These are phyloP conservation scores for Sugiyamaella smithiae DNA, from an alignment of 805 yeast species.

Conservation along the genomic window DNA sequence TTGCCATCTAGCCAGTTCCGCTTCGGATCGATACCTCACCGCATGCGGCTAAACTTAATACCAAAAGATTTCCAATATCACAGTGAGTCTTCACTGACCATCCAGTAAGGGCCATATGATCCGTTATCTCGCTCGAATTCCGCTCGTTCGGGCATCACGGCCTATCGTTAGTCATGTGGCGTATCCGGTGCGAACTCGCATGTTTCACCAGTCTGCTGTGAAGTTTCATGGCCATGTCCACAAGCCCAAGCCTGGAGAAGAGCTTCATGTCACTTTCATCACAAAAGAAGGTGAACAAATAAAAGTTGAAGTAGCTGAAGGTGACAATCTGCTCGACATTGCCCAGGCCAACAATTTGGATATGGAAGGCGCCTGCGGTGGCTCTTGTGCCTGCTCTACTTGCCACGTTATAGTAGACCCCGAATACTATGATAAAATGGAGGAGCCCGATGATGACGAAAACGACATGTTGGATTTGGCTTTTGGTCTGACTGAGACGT, in stretches of 20 bases:
- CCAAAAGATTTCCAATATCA: too few relatives aligned
- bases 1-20: too few relatives aligned
- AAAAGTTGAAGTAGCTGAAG: constrained; percentile 83
- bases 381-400: constrained; percentile 98
- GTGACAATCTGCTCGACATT: constrained; percentile 86
- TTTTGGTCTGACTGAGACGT: constrained; percentile 94
- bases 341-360: constrained; percentile 93
- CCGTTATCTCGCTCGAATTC: background rate
- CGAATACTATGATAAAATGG: constrained; percentile 82
- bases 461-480: constrained; percentile 98
- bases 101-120: too few relatives aligned
- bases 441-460: constrained; percentile 96
- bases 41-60: too few relatives aligned
- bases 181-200: too few relatives aligned
- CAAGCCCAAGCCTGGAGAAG: constrained; percentile 92
- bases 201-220: background rate
- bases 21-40: too few relatives aligned
- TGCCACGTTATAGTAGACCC: constrained; percentile 97
- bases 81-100: too few relatives aligned
- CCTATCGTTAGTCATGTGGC: background rate
- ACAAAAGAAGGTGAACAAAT: constrained; percentile 87
- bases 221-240: constrained; percentile 77
- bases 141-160: background rate
- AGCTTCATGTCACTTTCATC: constrained; percentile 80
- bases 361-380: constrained; percentile 98